Evolutionary conservation across 768 basidiomycete species (phyloP).

Genomic region (Mycena chlorophos): DNA sequence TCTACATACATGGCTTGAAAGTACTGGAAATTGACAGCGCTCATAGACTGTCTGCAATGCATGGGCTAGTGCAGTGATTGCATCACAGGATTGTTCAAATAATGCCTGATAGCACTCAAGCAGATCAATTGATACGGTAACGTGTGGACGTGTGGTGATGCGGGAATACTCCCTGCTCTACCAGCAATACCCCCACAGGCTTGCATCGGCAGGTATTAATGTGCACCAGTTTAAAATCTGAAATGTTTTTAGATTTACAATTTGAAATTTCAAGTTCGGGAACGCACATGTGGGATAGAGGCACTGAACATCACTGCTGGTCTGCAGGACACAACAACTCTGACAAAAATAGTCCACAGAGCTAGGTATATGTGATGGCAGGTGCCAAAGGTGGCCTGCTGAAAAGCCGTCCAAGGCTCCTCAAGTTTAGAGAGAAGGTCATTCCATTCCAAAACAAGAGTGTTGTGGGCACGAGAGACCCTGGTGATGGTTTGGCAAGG

Average conservation of each 20-base stretch:
- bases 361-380: background rate
- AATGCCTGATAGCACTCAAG: constrained; percentile 20
- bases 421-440: background rate
- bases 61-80: constrained; percentile 18
- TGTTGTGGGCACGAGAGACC: too few species aligned
- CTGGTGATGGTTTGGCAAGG: too few species aligned
- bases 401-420: background rate
- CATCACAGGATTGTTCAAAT: constrained; percentile 40
- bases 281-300: background rate
- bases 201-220: background rate
- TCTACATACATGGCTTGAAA: constrained; percentile 20
- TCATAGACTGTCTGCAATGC: constrained; percentile 33
- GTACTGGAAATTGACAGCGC: constrained; percentile 24
- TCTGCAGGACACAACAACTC: background rate
- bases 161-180: background rate
- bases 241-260: background rate
- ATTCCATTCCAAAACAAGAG: too few species aligned
- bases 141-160: background rate
- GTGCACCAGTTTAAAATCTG: too few species aligned
- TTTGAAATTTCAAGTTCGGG: background rate
- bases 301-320: background rate
- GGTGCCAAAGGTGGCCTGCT: background rate
- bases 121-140: background rate
- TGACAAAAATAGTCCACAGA: background rate
- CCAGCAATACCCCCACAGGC: background rate